Evolutionary conservation across 306 rosid species (phyloP).

Genomic region (Boehmeria nivea): DNA sequence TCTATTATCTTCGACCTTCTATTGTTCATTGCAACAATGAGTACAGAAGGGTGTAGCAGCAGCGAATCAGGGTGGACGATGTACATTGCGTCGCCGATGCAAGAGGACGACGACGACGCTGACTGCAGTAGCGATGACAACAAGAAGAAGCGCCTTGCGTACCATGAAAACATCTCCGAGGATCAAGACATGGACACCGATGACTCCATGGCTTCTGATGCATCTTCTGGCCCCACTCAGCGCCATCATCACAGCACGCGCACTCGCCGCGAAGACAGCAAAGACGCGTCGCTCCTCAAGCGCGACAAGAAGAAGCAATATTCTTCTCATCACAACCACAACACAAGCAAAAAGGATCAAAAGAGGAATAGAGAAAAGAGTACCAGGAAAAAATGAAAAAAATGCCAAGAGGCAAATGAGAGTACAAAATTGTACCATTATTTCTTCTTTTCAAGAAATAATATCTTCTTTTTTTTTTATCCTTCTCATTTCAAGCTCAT

Average conservation of each 20-base stretch:
- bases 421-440: neutral
- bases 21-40: conserved; percentile 19
- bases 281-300: conserved; percentile 25
- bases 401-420: conserved; percentile 4
- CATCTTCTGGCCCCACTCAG: conserved; percentile 63
- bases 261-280: conserved; percentile 14
- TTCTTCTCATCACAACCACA: conserved; percentile 48
- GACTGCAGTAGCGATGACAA: conserved; percentile 26
- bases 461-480: no score
- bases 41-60: conserved; percentile 68
- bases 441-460: no score
- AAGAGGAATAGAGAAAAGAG: conserved; percentile 50
- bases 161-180: conserved; percentile 9
- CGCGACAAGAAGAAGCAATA: conserved; percentile 38
- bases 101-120: conserved; percentile 42
- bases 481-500: neutral
- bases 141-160: neutral
- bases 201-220: conserved; percentile 83
- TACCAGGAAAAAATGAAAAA: conserved; percentile 43
- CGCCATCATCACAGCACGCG: conserved; percentile 14
- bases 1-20: conserved; percentile 12
- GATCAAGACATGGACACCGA: conserved; percentile 55
- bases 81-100: conserved; percentile 63
- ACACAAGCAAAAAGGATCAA: conserved; percentile 40
- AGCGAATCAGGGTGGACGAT: conserved; percentile 91